phyloP scores from a whole-genome alignment of 2,329 filamentous ascomycete genomes.

The Chrysosporium keratinophilum region DNA sequence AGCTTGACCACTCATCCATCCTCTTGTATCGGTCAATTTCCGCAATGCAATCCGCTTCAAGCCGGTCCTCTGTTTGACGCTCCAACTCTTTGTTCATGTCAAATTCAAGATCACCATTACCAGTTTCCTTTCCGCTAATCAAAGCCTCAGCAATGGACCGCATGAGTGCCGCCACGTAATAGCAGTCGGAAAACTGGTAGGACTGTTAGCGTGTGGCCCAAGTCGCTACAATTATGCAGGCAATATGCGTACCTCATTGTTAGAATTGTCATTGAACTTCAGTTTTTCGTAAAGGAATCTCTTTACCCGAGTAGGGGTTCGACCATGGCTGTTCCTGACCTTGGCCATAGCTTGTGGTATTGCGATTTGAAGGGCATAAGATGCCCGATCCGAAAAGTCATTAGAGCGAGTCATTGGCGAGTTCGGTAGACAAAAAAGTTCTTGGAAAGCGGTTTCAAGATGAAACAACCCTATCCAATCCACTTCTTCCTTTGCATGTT shows the following conservation, averaged over 20 bases:
- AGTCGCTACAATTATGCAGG: neutral
- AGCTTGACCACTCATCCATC: conserved; percentile 57
- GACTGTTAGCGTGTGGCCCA: neutral
- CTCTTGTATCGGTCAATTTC: conserved; percentile 54
- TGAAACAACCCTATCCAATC: conserved; percentile 74
- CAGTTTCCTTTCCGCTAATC: conserved; percentile 33
- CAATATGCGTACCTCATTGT: conserved; percentile 49
- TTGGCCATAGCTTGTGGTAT: conserved; percentile 72
- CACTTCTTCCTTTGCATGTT: conserved; percentile 60
- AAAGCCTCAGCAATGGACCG: conserved; percentile 49
- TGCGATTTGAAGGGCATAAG: conserved; percentile 73
- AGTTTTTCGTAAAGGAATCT: conserved; percentile 81
- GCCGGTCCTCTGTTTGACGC: conserved; percentile 43
- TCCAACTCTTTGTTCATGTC: conserved; percentile 40
- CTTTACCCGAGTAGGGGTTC: conserved; percentile 67
- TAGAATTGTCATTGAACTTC: conserved; percentile 86
- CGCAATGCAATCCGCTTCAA: conserved; percentile 48
- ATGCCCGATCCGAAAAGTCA: conserved; percentile 76
- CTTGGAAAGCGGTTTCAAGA: conserved; percentile 72
- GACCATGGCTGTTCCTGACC: conserved; percentile 63
- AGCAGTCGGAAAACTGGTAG: conserved; percentile 70
- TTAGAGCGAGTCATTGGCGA: conserved; percentile 75
- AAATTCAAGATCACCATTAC: conserved; percentile 33
- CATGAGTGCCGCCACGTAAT: conserved; percentile 77
- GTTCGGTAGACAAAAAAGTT: conserved; percentile 74